Evolutionary conservation across 2,329 filamentous ascomycete genomes (phyloP).

Genomic region (Dactylonectria macrodidyma): DNA sequence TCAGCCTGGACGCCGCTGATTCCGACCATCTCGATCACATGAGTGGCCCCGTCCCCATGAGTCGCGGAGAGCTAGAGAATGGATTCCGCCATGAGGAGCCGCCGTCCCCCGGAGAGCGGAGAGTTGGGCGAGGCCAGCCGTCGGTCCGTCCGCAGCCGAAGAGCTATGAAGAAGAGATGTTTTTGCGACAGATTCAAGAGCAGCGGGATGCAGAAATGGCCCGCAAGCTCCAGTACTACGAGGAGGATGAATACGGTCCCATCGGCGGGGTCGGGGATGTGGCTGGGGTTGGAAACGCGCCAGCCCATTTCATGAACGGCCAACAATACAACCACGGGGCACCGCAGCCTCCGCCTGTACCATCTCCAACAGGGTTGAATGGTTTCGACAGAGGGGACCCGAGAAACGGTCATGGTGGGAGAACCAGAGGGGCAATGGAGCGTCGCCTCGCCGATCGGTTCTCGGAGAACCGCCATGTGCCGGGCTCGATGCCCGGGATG

Average conservation of each 20-base stretch:
- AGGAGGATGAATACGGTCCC: slow-evolving; percentile 55
- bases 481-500: slow-evolving; percentile 37
- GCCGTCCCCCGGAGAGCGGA: slow-evolving; percentile 51
- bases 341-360: slow-evolving; percentile 42
- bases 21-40: slow-evolving; percentile 69
- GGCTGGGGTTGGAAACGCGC: slow-evolving; percentile 59
- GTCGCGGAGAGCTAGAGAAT: slow-evolving; percentile 44
- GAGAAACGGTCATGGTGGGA: slow-evolving; percentile 60
- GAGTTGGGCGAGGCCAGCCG: slow-evolving; percentile 41
- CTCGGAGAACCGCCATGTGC: slow-evolving; percentile 58
- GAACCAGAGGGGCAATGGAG: slow-evolving; percentile 62
- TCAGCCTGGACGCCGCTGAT: slow-evolving; percentile 73
- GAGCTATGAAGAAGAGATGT: slow-evolving; percentile 64
- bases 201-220: slow-evolving; percentile 59
- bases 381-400: slow-evolving; percentile 43
- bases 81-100: slow-evolving; percentile 34
- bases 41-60: slow-evolving; percentile 59
- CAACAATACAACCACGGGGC: slow-evolving; percentile 65
- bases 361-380: slow-evolving; percentile 40
- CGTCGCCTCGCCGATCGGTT: slow-evolving; percentile 67
- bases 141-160: slow-evolving; percentile 44
- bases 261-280: slow-evolving; percentile 54
- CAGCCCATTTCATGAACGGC: slow-evolving; percentile 74
- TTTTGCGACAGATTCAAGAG: slow-evolving; percentile 63
- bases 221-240: slow-evolving; percentile 49